Base-by-base conservation (phyloP, 2,329 filamentous ascomycete species). In the Cordyceps fumosorosea region DNA sequence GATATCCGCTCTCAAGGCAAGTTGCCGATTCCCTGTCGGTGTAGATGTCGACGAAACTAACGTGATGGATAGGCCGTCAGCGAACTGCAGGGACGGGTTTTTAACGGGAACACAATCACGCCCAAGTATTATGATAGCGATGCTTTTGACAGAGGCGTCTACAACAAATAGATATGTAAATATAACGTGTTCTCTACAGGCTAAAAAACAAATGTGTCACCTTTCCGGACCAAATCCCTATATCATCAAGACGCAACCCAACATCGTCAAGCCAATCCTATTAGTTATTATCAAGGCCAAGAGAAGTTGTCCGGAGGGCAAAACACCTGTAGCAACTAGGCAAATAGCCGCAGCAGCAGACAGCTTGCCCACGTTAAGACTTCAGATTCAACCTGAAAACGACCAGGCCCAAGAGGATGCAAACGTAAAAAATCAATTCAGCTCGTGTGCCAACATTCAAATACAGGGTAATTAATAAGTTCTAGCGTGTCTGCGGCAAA, bases 71-170 rank as follows among this genome's bases (percentile, higher is more conserved):
- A 93, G 88, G 93, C 93, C 57, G 91, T 98, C 56, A 96, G 95
- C 72, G 91, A 91, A 12, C 84, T 96, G 47, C 87, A 96, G 69
- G 92, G 92, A 18, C 86, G 92, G 59, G 83, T 91, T 18, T 98
- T 98, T 74, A 93, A 92, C 66, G 93, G 90, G 5, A 96, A 96
- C 72, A 80, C 82, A 12, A 96, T 98, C 62, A 78, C 80, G n/a
- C 90, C 93, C 0, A 84, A 82, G 57, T 98, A 93, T 72, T 98
- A 90, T 73, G 86, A 96, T 69, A 80, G 80, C 6, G 91, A 93
- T 51, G 90, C 85, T 69, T 99, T 98, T 71, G 91, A 96, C 66
- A 76, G 80, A 58, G 89, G 89, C 0, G 73, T 85, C 22, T 84
- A 83, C 65, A 71, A 47, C 11, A 62, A 58, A 60, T 62, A 34